Percentiles rank a stretch among this genome's conserved stretches.
Evolutionary conservation across 805 yeast species (phyloP).

Genomic region (Yarrowia hollandica): DNA sequence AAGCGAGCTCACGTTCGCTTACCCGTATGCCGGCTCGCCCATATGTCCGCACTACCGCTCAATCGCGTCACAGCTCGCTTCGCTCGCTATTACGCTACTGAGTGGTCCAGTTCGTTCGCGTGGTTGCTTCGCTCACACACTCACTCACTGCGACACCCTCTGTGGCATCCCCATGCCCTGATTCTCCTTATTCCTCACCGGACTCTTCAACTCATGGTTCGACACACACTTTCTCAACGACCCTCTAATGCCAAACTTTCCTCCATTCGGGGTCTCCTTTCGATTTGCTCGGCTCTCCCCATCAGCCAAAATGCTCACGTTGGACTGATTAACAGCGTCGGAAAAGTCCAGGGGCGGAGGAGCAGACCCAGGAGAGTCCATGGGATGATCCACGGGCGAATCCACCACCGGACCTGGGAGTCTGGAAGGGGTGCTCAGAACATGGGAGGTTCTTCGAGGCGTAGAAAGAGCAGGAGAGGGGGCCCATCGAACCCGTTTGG

Average conservation of each 20-base stretch:
- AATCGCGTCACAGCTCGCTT: too few species aligned
- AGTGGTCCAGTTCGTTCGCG: too few species aligned
- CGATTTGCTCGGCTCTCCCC: background rate
- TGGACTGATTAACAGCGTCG: background rate
- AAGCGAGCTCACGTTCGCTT: too few species aligned
- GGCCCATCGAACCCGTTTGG: conserved; percentile 23
- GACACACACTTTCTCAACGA: conserved; percentile 17
- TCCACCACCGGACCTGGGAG: background rate
- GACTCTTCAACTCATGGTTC: conserved; percentile 23
- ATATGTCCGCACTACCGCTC: too few species aligned
- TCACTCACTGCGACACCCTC: background rate
- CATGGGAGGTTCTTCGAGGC: background rate
- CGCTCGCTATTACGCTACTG: too few species aligned
- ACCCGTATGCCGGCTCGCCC: too few species aligned
- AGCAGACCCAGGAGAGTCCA: conserved; percentile 4
- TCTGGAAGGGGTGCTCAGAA: background rate
- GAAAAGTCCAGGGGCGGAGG: conserved; percentile 19
- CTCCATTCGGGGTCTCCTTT: background rate
- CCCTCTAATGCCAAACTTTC: conserved; percentile 20
- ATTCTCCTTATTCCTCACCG: conserved; percentile 12
- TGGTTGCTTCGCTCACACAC: background rate
- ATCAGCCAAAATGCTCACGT: conserved; percentile 3
- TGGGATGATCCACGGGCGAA: conserved; percentile 7
- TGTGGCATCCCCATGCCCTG: conserved; percentile 16
- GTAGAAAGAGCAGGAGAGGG: conserved; percentile 16